A percentile compares a stretch with the other conserved stretches of the same genome.
phyloP scores from a whole-genome alignment of 768 basidiomycete species.

The Mycena capillaripes region DNA sequence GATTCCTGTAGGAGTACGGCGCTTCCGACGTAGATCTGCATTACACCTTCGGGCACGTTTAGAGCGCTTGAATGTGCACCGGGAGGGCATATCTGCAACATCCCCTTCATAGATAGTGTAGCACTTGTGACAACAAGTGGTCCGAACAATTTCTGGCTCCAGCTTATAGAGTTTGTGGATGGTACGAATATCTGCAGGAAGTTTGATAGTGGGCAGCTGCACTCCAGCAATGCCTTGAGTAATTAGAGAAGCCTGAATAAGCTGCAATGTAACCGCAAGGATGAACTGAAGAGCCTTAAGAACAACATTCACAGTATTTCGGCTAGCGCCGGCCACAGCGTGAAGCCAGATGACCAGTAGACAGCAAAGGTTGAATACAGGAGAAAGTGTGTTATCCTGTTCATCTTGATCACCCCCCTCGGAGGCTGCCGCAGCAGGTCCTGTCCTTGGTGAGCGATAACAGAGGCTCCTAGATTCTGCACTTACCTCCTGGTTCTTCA shows the following conservation, averaged over 20 bases:
- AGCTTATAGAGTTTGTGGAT: background rate
- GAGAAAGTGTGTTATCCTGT: background rate
- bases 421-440: background rate
- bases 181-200: slow-evolving; percentile 7
- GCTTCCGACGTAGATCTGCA: slow-evolving; percentile 13
- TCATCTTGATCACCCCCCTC: background rate
- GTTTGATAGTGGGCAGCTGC: background rate
- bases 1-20: background rate
- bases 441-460: background rate
- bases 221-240: background rate
- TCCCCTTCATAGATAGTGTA: slow-evolving; percentile 4
- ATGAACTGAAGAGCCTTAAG: too few relatives aligned
- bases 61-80: slow-evolving; percentile 12
- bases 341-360: background rate
- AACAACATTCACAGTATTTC: background rate
- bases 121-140: background rate
- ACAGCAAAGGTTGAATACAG: background rate
- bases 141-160: slow-evolving; percentile 1
- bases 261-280: background rate
- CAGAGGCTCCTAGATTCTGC: background rate
- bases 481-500: background rate
- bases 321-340: background rate
- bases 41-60: background rate
- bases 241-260: background rate
- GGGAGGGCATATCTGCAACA: background rate